Base-by-base conservation (phyloP, 345 rosid genomes). In the Eucalyptus dawsonii region DNA sequence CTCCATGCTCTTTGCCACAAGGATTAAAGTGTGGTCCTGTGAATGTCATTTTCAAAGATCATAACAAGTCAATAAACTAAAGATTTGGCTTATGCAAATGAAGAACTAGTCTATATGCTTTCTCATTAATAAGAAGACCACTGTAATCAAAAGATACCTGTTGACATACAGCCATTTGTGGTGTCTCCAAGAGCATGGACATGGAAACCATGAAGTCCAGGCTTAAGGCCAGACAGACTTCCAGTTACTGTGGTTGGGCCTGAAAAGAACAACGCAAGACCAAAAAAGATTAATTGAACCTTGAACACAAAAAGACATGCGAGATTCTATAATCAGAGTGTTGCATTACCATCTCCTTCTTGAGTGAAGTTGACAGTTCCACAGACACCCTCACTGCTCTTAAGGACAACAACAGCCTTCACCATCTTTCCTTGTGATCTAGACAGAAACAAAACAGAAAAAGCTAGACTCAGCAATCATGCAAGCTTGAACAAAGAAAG, bases 151-250 rank as follows among this genome's bases (percentile, higher is more conserved):
- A 60, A 51, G 45, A 88, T 96, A 98, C 99, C 99, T 87, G 99
- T 98, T 53, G 99, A 98, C 98, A 98, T 96, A 96, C 99, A 98
- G 87, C 99, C 99, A 88, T 98, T 97, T 47, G 99, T 97, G 76
- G 99, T 97, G 92, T 98, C 99, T 87, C 99, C 99, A 65, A 98
- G 97, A 87, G 99, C 96, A 90, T 98, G 99, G 89, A 98, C 98
- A 91, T 97, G 99, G 95, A 98, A 97, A 47, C 99, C 99, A 83
- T 96, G 99, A 50, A 91, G 98, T 42, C 99, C 99, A 87, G 99
- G 99, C 93, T 94, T 96, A 62, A 98, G 97, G 56, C 99, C 99
- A 93, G 95, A 93, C 87, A 97, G 10, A 65, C 88, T 95, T 93
- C 99, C 99, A 47, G 92, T 94, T 47, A 96, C 99, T 13, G 97